A percentile compares a stretch with the other conserved stretches of the same genome.
These are phyloP conservation scores for Drechslerella dactyloides DNA, from an alignment of 2,329 filamentous ascomycete genomes.

Conservation along the genomic window DNA sequence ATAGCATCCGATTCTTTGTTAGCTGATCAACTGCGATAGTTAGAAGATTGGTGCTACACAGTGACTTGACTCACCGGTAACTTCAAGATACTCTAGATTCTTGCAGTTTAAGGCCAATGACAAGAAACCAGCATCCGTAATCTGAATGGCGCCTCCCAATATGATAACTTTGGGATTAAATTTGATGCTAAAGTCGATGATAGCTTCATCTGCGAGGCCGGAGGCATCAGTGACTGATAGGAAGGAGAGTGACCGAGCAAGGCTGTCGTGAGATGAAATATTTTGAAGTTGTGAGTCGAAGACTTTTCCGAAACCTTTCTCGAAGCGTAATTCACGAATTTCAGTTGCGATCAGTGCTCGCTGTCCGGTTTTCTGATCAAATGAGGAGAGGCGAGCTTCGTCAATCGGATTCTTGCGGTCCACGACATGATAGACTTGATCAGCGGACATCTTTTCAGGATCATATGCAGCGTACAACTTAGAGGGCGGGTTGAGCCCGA, in stretches of 20 bases:
- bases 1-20: background rate
- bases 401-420: conserved; percentile 3
- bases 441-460: background rate
- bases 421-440: conserved; percentile 10
- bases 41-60: no score
- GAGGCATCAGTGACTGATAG: conserved; percentile 12
- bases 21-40: background rate
- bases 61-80: conserved; percentile 20
- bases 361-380: background rate
- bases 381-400: background rate
- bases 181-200: conserved; percentile 14
- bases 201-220: conserved; percentile 11
- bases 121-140: conserved; percentile 26
- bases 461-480: conserved; percentile 8
- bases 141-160: conserved; percentile 9
- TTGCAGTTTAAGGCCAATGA: conserved; percentile 19
- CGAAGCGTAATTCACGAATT: conserved; percentile 24
- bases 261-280: background rate
- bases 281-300: conserved; percentile 3
- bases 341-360: background rate
- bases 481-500: conserved; percentile 1
- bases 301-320: conserved; percentile 18
- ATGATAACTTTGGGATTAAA: conserved; percentile 23
- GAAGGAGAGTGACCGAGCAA: conserved; percentile 7
- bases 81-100: conserved; percentile 26